Base-by-base conservation (phyloP, 306 rosid species). In the Pterocarpus santalinus region DNA sequence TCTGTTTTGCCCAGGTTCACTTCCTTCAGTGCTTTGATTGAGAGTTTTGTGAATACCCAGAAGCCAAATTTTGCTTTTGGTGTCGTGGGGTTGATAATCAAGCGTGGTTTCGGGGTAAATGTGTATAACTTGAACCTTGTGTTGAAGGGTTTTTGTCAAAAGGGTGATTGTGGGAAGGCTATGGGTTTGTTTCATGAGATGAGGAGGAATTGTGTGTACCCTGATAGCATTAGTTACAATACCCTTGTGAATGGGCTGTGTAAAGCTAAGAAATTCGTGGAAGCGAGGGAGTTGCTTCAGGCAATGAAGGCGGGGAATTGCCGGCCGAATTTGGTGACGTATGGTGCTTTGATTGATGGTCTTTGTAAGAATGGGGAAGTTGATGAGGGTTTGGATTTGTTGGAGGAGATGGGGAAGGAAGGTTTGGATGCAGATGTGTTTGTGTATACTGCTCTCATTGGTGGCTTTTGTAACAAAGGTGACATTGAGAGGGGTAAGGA, bases 351-450 rank as follows among this genome's bases (percentile, higher is more conserved):
- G 89, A 85, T 91, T 65, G 69, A 87, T 80, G 90, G 93, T 35
- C 77, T 90, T 67, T 86, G 94, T 78, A 93, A 91, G 85, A 83
- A 80, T 80, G 89, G 93, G 46, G 81, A 83, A 49, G 82, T 80
- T 44, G 88, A 79, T 3, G 91, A 82, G 83, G 94, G 96, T 5
- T 47, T 90, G 64, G 85, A 70, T 30, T 75, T 93, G 73, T 68
- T 90, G 77, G 85, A 86, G 86, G 94, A 91, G 87, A 89, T 93
- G 97, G 88, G 77, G 84, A 78, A 86, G 68, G 80, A 78, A 68
- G 92, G 92, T 86, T 81, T 90, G 80, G 84, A 39, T 39, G 80
- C 83, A 0, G 93, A 95, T 84, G 93, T 83, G 32, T 70, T 87
- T 65, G 88, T 88, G 43, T 91, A 89, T 65, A 81, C 84, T 69